phyloP scores from a whole-genome alignment of 441 rosid genomes.

The Eutrema salsugineum region DNA sequence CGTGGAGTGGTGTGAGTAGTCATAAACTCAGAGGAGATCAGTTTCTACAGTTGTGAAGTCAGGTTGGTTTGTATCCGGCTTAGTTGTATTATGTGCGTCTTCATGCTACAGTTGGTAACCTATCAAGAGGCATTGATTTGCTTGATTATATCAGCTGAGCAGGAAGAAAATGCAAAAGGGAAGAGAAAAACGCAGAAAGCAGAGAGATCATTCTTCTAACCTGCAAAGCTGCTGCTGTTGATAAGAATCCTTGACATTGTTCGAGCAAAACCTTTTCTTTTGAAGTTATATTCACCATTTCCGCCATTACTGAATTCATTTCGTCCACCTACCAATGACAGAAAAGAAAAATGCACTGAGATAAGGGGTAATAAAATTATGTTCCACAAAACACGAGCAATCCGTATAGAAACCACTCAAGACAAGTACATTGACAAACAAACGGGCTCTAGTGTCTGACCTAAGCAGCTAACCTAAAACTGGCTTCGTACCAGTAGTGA shows the following conservation, averaged over 20 bases:
- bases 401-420: background rate
- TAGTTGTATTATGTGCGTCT: conserved; percentile 62
- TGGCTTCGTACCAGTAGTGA: background rate
- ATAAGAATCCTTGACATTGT: conserved; percentile 47
- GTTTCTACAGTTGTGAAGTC: conserved; percentile 73
- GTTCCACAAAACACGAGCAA: background rate
- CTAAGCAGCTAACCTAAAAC: background rate
- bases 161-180: conserved; percentile 1
- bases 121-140: conserved; percentile 21
- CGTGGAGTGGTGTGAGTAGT: conserved; percentile 41
- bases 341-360: background rate
- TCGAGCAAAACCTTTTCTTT: conserved; percentile 51
- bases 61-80: conserved; percentile 48
- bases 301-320: conserved; percentile 46
- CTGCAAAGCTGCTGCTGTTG: conserved; percentile 53
- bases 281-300: conserved; percentile 41
- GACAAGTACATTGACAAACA: background rate
- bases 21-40: conserved; percentile 40
- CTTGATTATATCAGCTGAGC: background rate
- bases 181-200: background rate
- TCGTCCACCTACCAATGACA: conserved; percentile 44
- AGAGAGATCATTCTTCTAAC: conserved; percentile 27
- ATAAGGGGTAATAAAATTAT: background rate
- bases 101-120: conserved; percentile 70
- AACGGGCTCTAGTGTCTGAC: conserved; percentile 1